A percentile compares a stretch with the other conserved stretches of the same genome.
phyloP scores from a whole-genome alignment of 1,284 basidiomycete genomes.

The Apiotrichum brassicae region DNA sequence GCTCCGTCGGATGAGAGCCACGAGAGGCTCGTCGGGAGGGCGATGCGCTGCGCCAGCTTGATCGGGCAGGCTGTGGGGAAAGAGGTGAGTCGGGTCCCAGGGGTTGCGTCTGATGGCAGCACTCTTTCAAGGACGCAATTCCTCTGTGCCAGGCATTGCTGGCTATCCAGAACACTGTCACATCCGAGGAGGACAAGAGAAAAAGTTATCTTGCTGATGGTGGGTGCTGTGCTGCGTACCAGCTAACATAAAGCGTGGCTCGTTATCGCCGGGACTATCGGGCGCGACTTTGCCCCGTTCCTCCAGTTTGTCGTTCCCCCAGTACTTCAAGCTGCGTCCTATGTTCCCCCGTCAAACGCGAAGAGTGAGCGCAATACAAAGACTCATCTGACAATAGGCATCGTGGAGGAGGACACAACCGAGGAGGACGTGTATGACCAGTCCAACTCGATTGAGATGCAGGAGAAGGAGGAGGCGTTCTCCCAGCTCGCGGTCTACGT shows the following conservation, averaged over 20 bases:
- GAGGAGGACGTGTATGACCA: slow-evolving; percentile 46
- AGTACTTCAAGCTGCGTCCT: slow-evolving; percentile 63
- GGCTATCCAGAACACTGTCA: slow-evolving; percentile 63
- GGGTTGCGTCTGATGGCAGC: background rate
- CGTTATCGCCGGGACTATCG: slow-evolving; percentile 45
- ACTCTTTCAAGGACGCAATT: slow-evolving; percentile 56
- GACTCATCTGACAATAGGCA: slow-evolving; percentile 5
- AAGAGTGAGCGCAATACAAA: background rate
- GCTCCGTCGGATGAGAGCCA: slow-evolving; percentile 58
- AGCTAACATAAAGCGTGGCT: slow-evolving; percentile 7
- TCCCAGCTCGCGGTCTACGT: slow-evolving; percentile 75
- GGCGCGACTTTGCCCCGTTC: slow-evolving; percentile 73
- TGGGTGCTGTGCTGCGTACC: slow-evolving; percentile 11
- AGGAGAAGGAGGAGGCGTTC: slow-evolving; percentile 77
- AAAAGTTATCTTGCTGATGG: slow-evolving; percentile 31
- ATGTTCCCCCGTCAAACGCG: slow-evolving; percentile 28
- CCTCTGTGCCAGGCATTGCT: slow-evolving; percentile 65
- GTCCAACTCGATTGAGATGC: slow-evolving; percentile 60
- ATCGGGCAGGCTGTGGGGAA: slow-evolving; percentile 73
- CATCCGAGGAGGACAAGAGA: slow-evolving; percentile 28
- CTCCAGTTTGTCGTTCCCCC: slow-evolving; percentile 73
- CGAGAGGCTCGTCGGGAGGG: slow-evolving; percentile 63
- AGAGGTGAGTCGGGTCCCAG: slow-evolving; percentile 13
- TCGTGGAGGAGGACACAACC: slow-evolving; percentile 52
- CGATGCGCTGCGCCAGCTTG: slow-evolving; percentile 78